Evolutionary conservation across 768 basidiomycete species (phyloP), one percentile per base, ranked within the genome.

Genomic region (Kwoniella sp.): DNA sequence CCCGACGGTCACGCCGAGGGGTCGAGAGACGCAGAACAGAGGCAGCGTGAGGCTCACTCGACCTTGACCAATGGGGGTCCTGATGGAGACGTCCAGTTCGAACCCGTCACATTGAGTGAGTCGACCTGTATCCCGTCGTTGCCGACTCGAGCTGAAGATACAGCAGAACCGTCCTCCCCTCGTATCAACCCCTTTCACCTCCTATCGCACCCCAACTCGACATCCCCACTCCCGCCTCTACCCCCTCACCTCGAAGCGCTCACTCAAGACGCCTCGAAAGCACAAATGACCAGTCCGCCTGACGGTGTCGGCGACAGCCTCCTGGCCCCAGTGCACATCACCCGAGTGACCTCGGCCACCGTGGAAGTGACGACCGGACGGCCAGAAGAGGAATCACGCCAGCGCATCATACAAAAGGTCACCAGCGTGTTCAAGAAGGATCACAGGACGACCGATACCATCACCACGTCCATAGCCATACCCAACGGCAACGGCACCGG

Each of bases 111-210:
- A 34, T 31, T 50, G 27, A 44, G 58, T 60, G 40, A 50, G 58
- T 50, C 3, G 12, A 36, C 3, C 22, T 42, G 37, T 27, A 28
- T 14, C 9, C 12, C 32, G 34, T 29, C 22, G 15, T 19, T 15
- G 9, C 25, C 42, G 29, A n/a, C n/a, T n/a, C n/a, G n/a, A n/a
- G n/a, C n/a, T n/a, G n/a, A n/a, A n/a, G n/a, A n/a, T n/a, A 22
- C 32, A 15, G 23, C 49, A 56, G 53, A 52, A 34, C 33, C 57
- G 9, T 28, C 57, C 34, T 53, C 68, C 17, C 60, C 71, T 1
- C 50, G 46, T 29, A 61, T 73, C 50, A 73, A 73, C 50, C 71
- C 71, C 3, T 73, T 71, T 51, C 69, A 73, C 49, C 55, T 59
- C 15, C 46, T 73, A 1, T 65, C 69, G 2, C 66, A 71, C 29